A percentile compares a stretch with the other conserved stretches of the same genome.
phyloP scores from a whole-genome alignment of 2,329 filamentous ascomycete genomes.

The Thyridium curvatum region DNA sequence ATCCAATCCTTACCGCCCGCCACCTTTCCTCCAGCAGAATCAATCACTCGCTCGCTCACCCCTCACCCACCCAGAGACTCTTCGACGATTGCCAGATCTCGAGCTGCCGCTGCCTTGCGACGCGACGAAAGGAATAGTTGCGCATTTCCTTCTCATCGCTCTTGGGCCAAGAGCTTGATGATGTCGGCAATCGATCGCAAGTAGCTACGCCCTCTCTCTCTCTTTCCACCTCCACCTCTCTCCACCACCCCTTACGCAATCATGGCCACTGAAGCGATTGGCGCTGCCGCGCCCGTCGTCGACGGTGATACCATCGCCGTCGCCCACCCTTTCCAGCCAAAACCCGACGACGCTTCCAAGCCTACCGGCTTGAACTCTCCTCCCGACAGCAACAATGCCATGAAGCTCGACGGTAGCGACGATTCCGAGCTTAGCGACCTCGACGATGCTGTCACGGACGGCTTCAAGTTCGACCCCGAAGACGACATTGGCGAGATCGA shows the following conservation, averaged over 20 bases:
- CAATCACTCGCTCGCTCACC: too few relatives aligned
- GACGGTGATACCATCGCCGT: constrained; percentile 18
- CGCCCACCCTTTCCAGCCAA: constrained; percentile 8
- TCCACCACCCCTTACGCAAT: constrained; percentile 15
- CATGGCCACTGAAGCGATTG: constrained; percentile 52
- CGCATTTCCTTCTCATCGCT: constrained; percentile 1
- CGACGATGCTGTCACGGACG: constrained; percentile 44
- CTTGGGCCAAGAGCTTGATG: constrained; percentile 6
- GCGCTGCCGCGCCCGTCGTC: constrained; percentile 36
- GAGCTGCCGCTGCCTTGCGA: not conserved
- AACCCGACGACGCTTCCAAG: constrained; percentile 19
- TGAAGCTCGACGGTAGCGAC: constrained; percentile 48
- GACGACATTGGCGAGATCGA: constrained; percentile 68
- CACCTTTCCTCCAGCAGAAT: too few relatives aligned
- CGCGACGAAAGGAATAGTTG: not conserved
- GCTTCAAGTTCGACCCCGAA: constrained; percentile 15
- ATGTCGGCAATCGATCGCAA: constrained; percentile 26
- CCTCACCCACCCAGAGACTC: too few relatives aligned
- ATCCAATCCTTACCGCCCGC: too few relatives aligned
- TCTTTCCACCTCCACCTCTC: too few relatives aligned
- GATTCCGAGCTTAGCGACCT: constrained; percentile 63
- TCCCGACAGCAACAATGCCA: constrained; percentile 55
- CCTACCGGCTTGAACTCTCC: constrained; percentile 53
- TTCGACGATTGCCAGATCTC: too few relatives aligned
- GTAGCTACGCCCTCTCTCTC: constrained; percentile 23